A percentile compares a stretch with the other conserved stretches of the same genome.
These are phyloP conservation scores for Aaosphaeria arxii DNA, from an alignment of 2,329 filamentous ascomycete genomes.

Conservation along the genomic window DNA sequence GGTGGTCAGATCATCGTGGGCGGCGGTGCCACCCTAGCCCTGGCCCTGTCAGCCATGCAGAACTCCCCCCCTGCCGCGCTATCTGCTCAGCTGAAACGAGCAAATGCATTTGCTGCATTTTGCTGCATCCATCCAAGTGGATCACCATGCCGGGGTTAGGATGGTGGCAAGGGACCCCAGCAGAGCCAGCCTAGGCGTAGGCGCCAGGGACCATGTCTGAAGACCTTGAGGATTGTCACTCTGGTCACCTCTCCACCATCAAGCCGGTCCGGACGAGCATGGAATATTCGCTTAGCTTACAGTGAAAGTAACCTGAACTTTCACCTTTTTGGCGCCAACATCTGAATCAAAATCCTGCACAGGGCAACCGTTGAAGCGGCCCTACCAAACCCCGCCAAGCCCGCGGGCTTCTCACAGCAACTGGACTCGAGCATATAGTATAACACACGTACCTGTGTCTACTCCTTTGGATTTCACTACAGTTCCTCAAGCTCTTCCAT, in stretches of 20 bases:
- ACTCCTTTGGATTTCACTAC: constrained; percentile 14
- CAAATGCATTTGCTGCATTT: constrained; percentile 19
- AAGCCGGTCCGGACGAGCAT: constrained; percentile 12
- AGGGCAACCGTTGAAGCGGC: constrained; percentile 20
- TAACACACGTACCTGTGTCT: constrained; percentile 22
- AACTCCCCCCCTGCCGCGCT: constrained; percentile 17
- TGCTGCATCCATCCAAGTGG: constrained; percentile 16
- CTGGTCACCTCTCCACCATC: constrained; percentile 4
- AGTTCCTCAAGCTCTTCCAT: constrained; percentile 12
- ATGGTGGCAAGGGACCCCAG: constrained; percentile 7
- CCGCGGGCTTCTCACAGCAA: constrained; percentile 13
- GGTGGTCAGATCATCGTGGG: constrained; percentile 8
- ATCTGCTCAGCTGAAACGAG: constrained; percentile 23
- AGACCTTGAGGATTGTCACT: constrained; percentile 10
- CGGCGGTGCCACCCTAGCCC: constrained; percentile 14
- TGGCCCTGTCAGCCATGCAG: constrained; percentile 25
- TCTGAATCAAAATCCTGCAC: constrained; percentile 19
- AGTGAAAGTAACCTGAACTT: constrained; percentile 14
- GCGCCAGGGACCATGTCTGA: constrained; percentile 13
- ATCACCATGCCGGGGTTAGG: constrained; percentile 9
- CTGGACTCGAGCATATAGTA: constrained; percentile 13
- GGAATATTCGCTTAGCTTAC: constrained; percentile 13
- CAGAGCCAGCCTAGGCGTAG: constrained; percentile 1
- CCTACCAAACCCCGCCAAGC: constrained; percentile 8
- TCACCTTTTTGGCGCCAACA: constrained; percentile 14